Base-by-base conservation (phyloP, 768 basidiomycete genomes). In the Suillus fuscotomentosus region DNA sequence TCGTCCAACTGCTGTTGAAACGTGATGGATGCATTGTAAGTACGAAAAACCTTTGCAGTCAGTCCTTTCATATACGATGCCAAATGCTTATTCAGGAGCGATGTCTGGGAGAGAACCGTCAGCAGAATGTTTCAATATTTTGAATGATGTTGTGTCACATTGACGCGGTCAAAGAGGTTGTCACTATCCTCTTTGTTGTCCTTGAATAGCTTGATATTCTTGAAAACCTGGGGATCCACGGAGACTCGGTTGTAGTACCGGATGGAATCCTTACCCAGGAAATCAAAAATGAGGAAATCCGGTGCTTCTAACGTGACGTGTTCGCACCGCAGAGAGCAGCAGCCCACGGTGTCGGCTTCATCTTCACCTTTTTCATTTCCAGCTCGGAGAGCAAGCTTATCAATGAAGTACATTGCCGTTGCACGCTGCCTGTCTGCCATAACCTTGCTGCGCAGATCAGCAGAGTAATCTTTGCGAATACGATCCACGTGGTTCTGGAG, bases 341-440 rank as follows among this genome's bases (percentile, higher is more conserved):
- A 99, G 74, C 97, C 97, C 63, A 99, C 95, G 0, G 97, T 99
- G 75, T 99, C 97, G 1, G 97, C 97, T 77, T 99, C 97, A 69
- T 99, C 97, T 71, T 98, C 97, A 51, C 97, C 97, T 78, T 99
- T 99, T 81, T 99, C 97, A 78, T 99, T 99, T 68, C 97, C 97
- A 55, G 96, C 96, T 84, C 97, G 93, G 75, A 99, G 91, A 42
- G 97, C 97, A 42, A 98, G 84, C 72, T 88, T 88, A 78, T 99
- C 97, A 71, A 99, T 99, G 79, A 99, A 94, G 77, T 99, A 99
- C 90, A 99, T 92, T 17, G 97, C 92, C 1, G 97, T 99, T n/a
- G 97, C 97, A 31, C 97, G 89, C 77, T 99, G 97, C 41, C 97
- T 89, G 68, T 94, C 91, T 11, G 89, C 91, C 92, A 95, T 99